Base-by-base conservation (phyloP, 805 yeast species). In the Candida ascalaphidarum region DNA sequence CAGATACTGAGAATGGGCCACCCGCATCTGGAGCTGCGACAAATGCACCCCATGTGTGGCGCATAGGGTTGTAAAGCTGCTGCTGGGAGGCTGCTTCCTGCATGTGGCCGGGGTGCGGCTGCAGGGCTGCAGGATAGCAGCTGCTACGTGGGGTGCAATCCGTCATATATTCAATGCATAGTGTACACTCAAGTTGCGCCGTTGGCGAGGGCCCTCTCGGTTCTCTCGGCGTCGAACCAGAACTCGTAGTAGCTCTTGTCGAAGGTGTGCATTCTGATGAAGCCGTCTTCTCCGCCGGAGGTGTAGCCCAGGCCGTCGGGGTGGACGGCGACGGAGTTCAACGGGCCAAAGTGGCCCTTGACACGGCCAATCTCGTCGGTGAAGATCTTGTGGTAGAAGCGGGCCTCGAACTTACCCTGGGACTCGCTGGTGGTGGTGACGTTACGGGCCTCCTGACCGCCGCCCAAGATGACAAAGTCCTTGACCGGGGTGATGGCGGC, bases 261-360 rank as follows among this genome's bases (percentile, higher is more conserved):
- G 61, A 86, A 92, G 45, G 79, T 78, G 60, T 92, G 96, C 38
- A 92, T 72, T 65, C 98, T 84, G 37, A 92, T 81, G 49, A 75
- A 84, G 58, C 99, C 99, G 66, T 92, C 99, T 69, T 92, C 98
- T 52, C 96, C 95, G 28, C 98, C 99, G 34, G 94, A 80, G n/a
- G 94, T 88, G 55, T 81, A 92, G 27, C 89, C 80, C 19, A 81
- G 74, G 32, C 97, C 98, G 46, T 77, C 79, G 32, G 99, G 98
- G 58, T 86, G 95, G 30, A 85, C 82, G 18, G 95, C 95, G 38
- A 92, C 72, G 41, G 82, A 77, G 66, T 92, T 92, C 48, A 92
- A 74, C 26, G 99, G 99, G 68, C 99, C 99, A 70, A 92, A 92
- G 66, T 92, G 99, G 33, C 98, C 99, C 61, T 82, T 84, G 28